These are phyloP conservation scores for Tolypocladium tropicale DNA, from an alignment of 2,329 filamentous ascomycete species.

Conservation along the genomic window DNA sequence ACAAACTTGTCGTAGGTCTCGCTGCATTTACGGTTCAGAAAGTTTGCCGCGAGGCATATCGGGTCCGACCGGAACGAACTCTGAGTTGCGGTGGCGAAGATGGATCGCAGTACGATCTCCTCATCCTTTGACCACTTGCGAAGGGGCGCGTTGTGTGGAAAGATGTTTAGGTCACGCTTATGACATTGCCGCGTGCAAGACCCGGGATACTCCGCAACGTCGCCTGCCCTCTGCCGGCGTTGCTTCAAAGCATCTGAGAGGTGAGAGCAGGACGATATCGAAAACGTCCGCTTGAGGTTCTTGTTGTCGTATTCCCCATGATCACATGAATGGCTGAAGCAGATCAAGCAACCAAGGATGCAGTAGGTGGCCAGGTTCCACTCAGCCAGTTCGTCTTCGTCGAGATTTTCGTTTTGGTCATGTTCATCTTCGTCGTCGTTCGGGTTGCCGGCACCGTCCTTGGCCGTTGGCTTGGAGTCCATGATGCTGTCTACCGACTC, in stretches of 20 bases:
- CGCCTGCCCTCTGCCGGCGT: slow-evolving; percentile 9
- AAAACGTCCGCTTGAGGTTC: slow-evolving; percentile 42
- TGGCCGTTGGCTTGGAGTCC: slow-evolving; percentile 43
- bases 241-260: slow-evolving; percentile 21
- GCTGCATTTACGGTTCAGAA: slow-evolving; percentile 41
- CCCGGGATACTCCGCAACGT: slow-evolving; percentile 5
- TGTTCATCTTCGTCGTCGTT: slow-evolving; percentile 22
- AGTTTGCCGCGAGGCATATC: slow-evolving; percentile 38
- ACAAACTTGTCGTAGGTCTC: slow-evolving; percentile 31
- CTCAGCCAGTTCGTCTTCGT: slow-evolving; percentile 30
- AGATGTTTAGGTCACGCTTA: neutral
- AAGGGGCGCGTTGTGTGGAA: slow-evolving; percentile 12
- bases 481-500: slow-evolving; percentile 42
- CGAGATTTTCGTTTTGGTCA: slow-evolving; percentile 23
- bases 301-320: slow-evolving; percentile 49
- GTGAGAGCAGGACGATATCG: slow-evolving; percentile 25
- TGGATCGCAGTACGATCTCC: slow-evolving; percentile 33
- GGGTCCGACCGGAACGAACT: slow-evolving; percentile 30
- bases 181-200: slow-evolving; percentile 35
- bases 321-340: slow-evolving; percentile 50
- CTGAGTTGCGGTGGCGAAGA: slow-evolving; percentile 30
- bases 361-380: slow-evolving; percentile 43
- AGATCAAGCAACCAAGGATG: slow-evolving; percentile 47
- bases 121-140: slow-evolving; percentile 39
- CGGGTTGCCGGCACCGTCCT: slow-evolving; percentile 25